Base-by-base conservation (phyloP, 208 protist genomes). In the Leishmania braziliensis region DNA sequence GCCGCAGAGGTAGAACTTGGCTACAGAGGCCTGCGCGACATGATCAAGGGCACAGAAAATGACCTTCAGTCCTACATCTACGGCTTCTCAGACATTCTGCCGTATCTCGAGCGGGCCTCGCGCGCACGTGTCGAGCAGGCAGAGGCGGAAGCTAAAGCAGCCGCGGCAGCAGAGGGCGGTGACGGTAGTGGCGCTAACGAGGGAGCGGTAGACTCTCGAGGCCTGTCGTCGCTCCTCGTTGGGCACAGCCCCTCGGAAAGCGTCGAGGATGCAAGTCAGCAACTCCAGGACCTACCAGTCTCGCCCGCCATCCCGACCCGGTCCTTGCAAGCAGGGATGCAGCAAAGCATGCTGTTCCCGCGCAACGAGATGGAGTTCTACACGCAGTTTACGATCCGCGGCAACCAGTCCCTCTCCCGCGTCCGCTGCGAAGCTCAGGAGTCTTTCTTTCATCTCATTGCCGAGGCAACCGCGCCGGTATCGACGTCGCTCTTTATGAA, bases 1-100 rank as follows among this genome's bases (percentile, higher is more conserved):
- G 86, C 86, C n/a, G 88, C 88, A 0, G 88, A 91, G 62, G 88
- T 91, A 48, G 75, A 86, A 65, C 78, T 79, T 5, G 88, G 88
- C 68, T 84, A 87, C 78, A 69, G 86, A 33, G 79, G 56, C 18
- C 75, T 91, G 73, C 79, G 85, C 51, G 79, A 83, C 51, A 72
- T 86, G 69, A 89, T 91, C 43, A 79, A 88, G 75, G 85, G 85
- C 18, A 91, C 86, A 9, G 84, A 88, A 26, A 85, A 86, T 73
- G 88, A 91, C 74, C 77, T 91, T 0, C 81, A 82, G 36, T 75
- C 82, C 16, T 89, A 89, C 83, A 86, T 91, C 56, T 80, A 88
- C 77, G 73, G 82, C 26, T 86, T 83, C 50, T 75, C 65, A 1
- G 75, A 82, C 18, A 85, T 83, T 29, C 78, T 88, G 39, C 85